These are phyloP conservation scores for Saprolegnia parasitica DNA, from an alignment of 352 stramenopile species.

Conservation along the genomic window DNA sequence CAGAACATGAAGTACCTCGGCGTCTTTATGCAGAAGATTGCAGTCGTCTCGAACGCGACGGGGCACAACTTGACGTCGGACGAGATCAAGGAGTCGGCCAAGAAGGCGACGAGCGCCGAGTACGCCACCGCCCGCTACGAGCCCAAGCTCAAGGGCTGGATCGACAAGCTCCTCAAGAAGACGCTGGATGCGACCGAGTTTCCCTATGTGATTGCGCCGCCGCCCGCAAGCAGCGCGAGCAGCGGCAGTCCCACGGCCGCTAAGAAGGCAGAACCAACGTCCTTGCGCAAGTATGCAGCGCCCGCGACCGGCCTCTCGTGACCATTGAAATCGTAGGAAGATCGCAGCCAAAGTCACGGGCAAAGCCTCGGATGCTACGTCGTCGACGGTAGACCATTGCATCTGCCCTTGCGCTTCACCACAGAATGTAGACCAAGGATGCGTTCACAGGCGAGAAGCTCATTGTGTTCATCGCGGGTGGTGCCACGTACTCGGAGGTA, in stretches of 20 bases:
- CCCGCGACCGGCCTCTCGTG: neutral
- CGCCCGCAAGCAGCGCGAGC: constrained; percentile 33
- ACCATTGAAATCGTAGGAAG: constrained; percentile 12
- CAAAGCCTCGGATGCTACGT: neutral
- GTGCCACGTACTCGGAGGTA: constrained; percentile 93
- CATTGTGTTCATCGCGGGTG: constrained; percentile 94
- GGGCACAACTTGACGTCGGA: constrained; percentile 40
- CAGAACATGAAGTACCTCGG: constrained; percentile 65
- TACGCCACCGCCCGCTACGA: constrained; percentile 80
- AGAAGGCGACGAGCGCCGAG: constrained; percentile 56
- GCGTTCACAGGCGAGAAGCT: constrained; percentile 80
- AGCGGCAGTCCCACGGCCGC: constrained; percentile 35
- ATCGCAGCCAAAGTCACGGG: constrained; percentile 16
- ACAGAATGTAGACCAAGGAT: constrained; percentile 41
- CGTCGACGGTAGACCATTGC: constrained; percentile 31
- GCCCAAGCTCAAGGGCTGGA: constrained; percentile 58
- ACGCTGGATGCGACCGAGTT: constrained; percentile 65
- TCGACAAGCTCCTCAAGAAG: constrained; percentile 57
- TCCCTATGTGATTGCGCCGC: constrained; percentile 76
- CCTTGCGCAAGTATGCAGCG: constrained; percentile 62
- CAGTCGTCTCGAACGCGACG: constrained; percentile 24
- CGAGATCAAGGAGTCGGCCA: constrained; percentile 60
- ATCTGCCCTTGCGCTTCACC: constrained; percentile 23
- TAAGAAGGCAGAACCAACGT: constrained; percentile 59
- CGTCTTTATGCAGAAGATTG: constrained; percentile 40